Evolutionary conservation across 371 early-diverging fungal species (phyloP).

Genomic region (Mortierella sp.): DNA sequence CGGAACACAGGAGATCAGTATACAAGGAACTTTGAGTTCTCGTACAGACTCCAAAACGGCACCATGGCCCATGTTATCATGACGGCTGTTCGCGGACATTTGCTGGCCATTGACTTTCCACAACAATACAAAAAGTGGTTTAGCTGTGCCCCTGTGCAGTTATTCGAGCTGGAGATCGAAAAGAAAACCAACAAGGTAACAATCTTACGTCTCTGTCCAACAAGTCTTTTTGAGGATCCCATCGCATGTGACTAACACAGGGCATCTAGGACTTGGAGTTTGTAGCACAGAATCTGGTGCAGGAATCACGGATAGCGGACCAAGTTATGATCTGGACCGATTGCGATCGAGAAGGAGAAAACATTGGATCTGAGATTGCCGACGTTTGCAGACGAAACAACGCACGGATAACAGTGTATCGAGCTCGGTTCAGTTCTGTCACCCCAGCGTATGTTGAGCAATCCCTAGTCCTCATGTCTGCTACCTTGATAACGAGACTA

Average conservation of each 20-base stretch:
- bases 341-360: conserved; percentile 99
- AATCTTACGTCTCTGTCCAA: not conserved
- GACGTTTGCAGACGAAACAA: conserved; percentile 76
- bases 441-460: conserved; percentile 60
- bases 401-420: conserved; percentile 69
- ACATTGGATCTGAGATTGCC: conserved; percentile 93
- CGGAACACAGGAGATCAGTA: conserved; percentile 67
- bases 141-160: conserved; percentile 58
- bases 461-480: not conserved
- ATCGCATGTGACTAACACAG: too few relatives aligned
- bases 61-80: conserved; percentile 75
- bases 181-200: conserved; percentile 41
- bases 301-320: conserved; percentile 69
- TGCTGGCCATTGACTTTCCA: conserved; percentile 75
- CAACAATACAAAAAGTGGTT: conserved; percentile 70
- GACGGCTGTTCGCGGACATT: conserved; percentile 90
- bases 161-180: conserved; percentile 75
- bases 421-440: conserved; percentile 89
- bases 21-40: conserved; percentile 85
- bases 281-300: conserved; percentile 73
- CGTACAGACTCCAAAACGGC: conserved; percentile 65
- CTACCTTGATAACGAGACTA: too few relatives aligned
- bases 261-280: conserved; percentile 54
- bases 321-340: conserved; percentile 99
- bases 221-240: not conserved